These are phyloP conservation scores for Neofusicoccum umdonicola DNA, from an alignment of 2,329 filamentous ascomycete species.

Conservation along the genomic window DNA sequence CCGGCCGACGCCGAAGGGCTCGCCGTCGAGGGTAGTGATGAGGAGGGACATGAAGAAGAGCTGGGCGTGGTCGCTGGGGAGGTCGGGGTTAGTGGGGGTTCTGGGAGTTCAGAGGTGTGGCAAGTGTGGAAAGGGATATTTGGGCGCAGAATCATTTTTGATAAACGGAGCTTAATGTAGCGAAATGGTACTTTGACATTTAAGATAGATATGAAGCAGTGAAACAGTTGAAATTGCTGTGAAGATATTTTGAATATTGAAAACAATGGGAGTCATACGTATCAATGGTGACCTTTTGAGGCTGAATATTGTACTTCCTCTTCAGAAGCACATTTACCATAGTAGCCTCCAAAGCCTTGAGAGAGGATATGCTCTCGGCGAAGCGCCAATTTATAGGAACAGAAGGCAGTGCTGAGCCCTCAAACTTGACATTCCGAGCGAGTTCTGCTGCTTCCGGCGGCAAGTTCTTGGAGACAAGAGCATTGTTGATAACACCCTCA, in stretches of 20 bases:
- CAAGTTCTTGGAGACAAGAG: constrained; percentile 36
- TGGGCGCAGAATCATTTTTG: too few relatives aligned
- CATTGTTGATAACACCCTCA: constrained; percentile 45
- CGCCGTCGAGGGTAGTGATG: constrained; percentile 17
- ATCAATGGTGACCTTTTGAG: constrained; percentile 45
- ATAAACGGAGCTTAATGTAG: too few relatives aligned
- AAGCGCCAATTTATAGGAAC: constrained; percentile 58
- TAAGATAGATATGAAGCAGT: too few relatives aligned
- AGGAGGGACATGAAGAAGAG: constrained; percentile 45
- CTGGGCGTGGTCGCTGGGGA: constrained; percentile 41
- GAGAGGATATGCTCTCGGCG: constrained; percentile 51
- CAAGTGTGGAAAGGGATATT: too few relatives aligned
- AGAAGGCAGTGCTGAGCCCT: constrained; percentile 44
- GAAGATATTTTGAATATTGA: too few relatives aligned
- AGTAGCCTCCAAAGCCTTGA: constrained; percentile 51
- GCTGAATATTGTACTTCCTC: constrained; percentile 45
- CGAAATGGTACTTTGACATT: too few relatives aligned
- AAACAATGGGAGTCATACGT: constrained; percentile 33
- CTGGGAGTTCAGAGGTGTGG: too few relatives aligned
- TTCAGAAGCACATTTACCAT: constrained; percentile 46
- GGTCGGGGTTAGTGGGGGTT: background rate
- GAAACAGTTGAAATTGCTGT: too few relatives aligned
- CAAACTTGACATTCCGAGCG: constrained; percentile 40
- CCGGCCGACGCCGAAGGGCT: too few relatives aligned
- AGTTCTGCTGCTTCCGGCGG: constrained; percentile 38